Conservation (phyloP, 2,329 filamentous ascomycete species). For the Calonectria naviculata region DNA sequence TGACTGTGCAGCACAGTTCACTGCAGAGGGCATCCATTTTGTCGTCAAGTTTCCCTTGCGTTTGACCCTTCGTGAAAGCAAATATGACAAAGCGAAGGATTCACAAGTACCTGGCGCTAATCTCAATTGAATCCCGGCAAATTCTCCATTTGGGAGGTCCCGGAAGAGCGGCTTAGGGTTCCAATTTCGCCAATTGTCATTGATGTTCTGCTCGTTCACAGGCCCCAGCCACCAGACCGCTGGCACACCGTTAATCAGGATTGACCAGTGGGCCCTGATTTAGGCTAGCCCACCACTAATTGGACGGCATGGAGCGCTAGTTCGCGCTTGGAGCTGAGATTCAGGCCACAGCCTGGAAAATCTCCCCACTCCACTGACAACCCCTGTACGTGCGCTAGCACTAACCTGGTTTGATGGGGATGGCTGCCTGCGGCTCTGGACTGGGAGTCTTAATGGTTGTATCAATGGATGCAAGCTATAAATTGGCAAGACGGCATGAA, state of each 20-base stretch:
- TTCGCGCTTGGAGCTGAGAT: background rate
- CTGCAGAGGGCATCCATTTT: no score
- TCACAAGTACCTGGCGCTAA: no score
- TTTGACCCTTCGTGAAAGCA: no score
- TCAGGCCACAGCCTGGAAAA: background rate
- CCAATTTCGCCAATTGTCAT: background rate
- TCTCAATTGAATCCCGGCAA: background rate
- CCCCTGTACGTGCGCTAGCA: background rate
- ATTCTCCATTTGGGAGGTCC: background rate
- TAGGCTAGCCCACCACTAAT: background rate
- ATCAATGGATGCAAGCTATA: background rate
- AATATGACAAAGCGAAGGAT: background rate
- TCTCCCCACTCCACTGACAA: background rate
- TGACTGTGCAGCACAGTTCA: no score
- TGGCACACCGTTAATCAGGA: background rate
- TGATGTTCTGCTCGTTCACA: background rate
- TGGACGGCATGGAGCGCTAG: background rate
- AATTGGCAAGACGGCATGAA: background rate
- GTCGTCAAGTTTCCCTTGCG: no score
- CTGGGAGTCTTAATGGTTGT: no score
- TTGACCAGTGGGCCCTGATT: background rate
- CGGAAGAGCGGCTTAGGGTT: background rate
- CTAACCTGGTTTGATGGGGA: background rate
- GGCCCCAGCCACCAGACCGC: background rate
- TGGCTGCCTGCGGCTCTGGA: background rate